Base-by-base conservation (phyloP, 352 stramenopile species). In the Pythium pyrilobum region DNA sequence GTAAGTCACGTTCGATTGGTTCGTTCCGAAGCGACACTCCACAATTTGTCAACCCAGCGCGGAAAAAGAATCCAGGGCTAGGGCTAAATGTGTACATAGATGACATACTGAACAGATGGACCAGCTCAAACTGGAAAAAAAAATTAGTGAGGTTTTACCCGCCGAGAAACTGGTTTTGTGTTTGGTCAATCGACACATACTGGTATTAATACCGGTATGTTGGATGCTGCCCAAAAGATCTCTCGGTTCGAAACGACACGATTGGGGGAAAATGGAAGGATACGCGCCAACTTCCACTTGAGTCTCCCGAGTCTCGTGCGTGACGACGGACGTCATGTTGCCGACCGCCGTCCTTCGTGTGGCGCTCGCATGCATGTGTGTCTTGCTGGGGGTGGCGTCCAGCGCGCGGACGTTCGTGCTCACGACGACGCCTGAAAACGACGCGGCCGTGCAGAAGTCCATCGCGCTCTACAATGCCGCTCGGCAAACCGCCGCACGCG, bases 261-360 rank as follows among this genome's bases (percentile, higher is more conserved):
- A 38, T 7, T 13, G 23, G 23, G 24, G 41, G 37, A 55, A 63
- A 47, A 63, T 64, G 13, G 56, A 64, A 64, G 46, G 56, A 64
- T 53, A 52, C 27, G 9, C 21, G 21, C 42, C n/a, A n/a, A n/a
- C n/a, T n/a, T n/a, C n/a, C n/a, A n/a, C n/a, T n/a, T n/a, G n/a
- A n/a, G n/a, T n/a, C n/a, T n/a, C n/a, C n/a, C n/a, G n/a, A n/a
- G n/a, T n/a, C n/a, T n/a, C n/a, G n/a, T n/a, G n/a, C n/a, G n/a
- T n/a, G n/a, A n/a, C n/a, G n/a, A n/a, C n/a, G n/a, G n/a, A n/a
- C n/a, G n/a, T n/a, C n/a, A n/a, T n/a, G n/a, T n/a, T n/a, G n/a
- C n/a, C n/a, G n/a, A n/a, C n/a, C n/a, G n/a, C n/a, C n/a, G n/a
- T n/a, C n/a, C 31, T 36, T 15, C 31, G 31, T 15, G 41, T 32